Evolutionary conservation across 192 early-diverging fungal genomes (phyloP).

Genomic region (Backusella circina): DNA sequence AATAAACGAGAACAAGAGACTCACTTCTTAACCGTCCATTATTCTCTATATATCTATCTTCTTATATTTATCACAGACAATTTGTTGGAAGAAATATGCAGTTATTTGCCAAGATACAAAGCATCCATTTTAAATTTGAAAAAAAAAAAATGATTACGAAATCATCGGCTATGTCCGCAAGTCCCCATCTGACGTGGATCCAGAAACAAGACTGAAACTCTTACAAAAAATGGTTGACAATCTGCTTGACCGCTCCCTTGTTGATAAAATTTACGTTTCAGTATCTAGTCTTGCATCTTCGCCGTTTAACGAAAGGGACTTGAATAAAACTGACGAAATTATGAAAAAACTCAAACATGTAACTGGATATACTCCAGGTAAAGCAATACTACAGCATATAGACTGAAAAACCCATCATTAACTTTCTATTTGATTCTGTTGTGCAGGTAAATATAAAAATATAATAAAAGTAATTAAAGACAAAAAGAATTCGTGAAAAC

Average conservation of each 20-base stretch:
- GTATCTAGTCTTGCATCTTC: conserved; percentile 2
- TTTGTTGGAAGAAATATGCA: conserved; percentile 9
- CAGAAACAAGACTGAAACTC: not conserved
- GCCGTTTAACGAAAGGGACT: conserved; percentile 9
- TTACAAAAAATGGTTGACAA: conserved; percentile 4
- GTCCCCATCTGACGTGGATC: too few species aligned
- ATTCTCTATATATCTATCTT: too few species aligned
- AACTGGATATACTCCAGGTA: conserved; percentile 14
- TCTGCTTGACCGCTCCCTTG: conserved; percentile 9
- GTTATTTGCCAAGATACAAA: conserved; percentile 2
- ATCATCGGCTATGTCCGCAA: too few species aligned
- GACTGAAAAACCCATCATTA: not conserved
- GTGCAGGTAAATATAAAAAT: too few species aligned
- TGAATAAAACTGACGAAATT: not conserved
- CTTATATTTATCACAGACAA: too few species aligned
- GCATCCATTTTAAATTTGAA: not conserved
- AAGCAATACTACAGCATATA: conserved; percentile 1
- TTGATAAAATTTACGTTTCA: conserved; percentile 2
- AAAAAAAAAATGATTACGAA: not conserved
- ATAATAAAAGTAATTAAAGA: too few species aligned
- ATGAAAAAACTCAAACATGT: conserved; percentile 6
- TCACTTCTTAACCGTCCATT: too few species aligned
- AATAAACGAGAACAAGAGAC: too few species aligned
- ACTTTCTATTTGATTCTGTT: conserved; percentile 16
- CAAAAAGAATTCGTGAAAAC: too few species aligned